Evolutionary conservation across 2,329 filamentous ascomycete genomes (phyloP).

Genomic region (Stenocarpella maydis): DNA sequence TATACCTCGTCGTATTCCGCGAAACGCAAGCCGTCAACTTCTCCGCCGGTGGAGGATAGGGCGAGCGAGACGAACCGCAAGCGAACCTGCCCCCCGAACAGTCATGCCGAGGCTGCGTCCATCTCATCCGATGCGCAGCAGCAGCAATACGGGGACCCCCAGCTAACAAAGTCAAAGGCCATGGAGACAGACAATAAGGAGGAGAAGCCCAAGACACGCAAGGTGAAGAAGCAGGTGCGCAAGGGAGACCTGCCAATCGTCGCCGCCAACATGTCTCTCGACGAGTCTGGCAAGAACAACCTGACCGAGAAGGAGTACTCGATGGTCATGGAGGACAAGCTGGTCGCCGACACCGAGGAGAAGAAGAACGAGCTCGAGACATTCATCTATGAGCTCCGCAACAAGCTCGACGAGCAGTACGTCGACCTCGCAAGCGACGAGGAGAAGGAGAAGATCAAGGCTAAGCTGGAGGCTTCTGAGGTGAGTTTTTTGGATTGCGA

Average conservation of each 20-base stretch:
- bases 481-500: constrained; percentile 61
- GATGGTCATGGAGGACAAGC: constrained; percentile 99
- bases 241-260: constrained; percentile 94
- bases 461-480: constrained; percentile 85
- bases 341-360: constrained; percentile 96
- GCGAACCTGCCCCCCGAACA: constrained; percentile 14
- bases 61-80: constrained; percentile 28
- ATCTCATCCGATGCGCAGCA: constrained; percentile 4
- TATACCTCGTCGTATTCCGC: constrained; percentile 14
- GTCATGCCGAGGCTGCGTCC: constrained; percentile 16
- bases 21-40: constrained; percentile 29
- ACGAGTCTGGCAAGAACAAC: constrained; percentile 70
- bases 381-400: constrained; percentile 95
- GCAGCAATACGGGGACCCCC: constrained; percentile 5
- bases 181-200: constrained; percentile 85
- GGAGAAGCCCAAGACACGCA: constrained; percentile 81
- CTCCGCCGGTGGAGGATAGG: constrained; percentile 20
- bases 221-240: constrained; percentile 99
- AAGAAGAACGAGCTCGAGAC: constrained; percentile 99
- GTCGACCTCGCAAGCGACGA: constrained; percentile 88
- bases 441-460: constrained; percentile 86
- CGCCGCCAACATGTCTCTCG: constrained; percentile 82
- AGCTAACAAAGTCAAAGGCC: constrained; percentile 58
- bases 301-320: constrained; percentile 81
- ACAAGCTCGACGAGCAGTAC: constrained; percentile 92